phyloP scores from a whole-genome alignment of 441 rosid species.

The Rhodomyrtus psidioides region DNA sequence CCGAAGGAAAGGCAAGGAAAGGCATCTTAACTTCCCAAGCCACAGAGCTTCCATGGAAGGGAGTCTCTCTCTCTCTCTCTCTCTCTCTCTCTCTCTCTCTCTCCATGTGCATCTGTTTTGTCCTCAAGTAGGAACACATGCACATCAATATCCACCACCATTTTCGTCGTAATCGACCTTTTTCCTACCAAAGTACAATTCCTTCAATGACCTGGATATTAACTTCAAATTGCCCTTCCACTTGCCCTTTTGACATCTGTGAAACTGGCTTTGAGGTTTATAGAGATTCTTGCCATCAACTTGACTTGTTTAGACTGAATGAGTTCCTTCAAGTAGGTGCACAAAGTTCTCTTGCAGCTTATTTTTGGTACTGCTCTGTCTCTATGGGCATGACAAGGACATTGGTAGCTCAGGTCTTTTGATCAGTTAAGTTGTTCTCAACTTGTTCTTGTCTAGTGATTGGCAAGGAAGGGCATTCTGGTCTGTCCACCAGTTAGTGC shows the following conservation, averaged over 20 bases:
- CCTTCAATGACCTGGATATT: conserved; percentile 10
- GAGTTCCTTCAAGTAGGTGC: neutral
- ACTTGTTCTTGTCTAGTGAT: neutral
- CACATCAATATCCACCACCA: conserved; percentile 1
- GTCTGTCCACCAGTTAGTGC: conserved; percentile 6
- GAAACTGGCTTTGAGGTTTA: neutral
- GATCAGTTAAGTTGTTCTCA: neutral
- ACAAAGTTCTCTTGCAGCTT: neutral
- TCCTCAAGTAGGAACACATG: conserved; percentile 39
- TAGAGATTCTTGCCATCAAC: neutral
- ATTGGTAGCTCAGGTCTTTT: neutral
- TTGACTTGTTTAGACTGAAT: neutral
- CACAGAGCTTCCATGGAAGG: neutral
- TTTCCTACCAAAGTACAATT: conserved; percentile 9
- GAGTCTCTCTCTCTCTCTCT: neutral
- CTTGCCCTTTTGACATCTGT: conserved; percentile 16
- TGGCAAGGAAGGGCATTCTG: conserved; percentile 7
- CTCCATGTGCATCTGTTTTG: conserved; percentile 52
- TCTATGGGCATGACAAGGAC: neutral
- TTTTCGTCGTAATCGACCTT: conserved; percentile 2
- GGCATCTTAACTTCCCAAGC: neutral
- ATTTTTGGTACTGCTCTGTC: neutral
- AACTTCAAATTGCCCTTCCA: conserved; percentile 14
- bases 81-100: conserved; percentile 7
- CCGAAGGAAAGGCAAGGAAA: neutral